These are phyloP conservation scores for Dysphania ambrosioides DNA, from an alignment of 148 eudicot genomes.

Conservation along the genomic window DNA sequence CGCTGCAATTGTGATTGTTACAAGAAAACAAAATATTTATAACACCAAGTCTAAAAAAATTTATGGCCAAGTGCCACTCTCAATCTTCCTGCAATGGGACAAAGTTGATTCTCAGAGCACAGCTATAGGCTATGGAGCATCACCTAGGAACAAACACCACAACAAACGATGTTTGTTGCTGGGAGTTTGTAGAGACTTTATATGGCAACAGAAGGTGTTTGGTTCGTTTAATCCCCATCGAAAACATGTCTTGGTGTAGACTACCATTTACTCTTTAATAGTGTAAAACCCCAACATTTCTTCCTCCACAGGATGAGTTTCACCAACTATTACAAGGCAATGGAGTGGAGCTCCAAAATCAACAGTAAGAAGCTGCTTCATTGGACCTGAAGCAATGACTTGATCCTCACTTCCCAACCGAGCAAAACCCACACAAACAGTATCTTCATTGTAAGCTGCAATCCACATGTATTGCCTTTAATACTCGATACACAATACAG, in stretches of 20 bases:
- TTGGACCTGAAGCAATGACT: slow-evolving; percentile 60
- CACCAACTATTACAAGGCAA: slow-evolving; percentile 68
- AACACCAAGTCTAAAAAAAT: background rate
- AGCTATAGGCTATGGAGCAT: background rate
- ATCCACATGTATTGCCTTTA: background rate
- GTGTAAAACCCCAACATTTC: slow-evolving; percentile 72
- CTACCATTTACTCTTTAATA: slow-evolving; percentile 15
- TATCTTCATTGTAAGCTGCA: slow-evolving; percentile 70
- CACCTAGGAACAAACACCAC: background rate
- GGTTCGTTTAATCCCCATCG: background rate
- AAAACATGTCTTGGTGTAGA: background rate
- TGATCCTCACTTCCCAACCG: slow-evolving; percentile 83
- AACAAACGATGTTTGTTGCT: too few species aligned
- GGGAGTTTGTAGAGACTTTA: background rate
- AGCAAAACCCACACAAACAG: slow-evolving; percentile 76
- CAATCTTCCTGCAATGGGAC: background rate
- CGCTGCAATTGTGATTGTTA: background rate
- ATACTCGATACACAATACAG: background rate
- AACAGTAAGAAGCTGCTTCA: slow-evolving; percentile 56
- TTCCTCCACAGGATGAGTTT: slow-evolving; percentile 79
- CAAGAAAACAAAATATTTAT: background rate
- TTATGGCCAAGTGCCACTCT: background rate
- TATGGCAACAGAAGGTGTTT: background rate
- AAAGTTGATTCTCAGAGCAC: background rate
- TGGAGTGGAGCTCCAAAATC: slow-evolving; percentile 87